Percentiles rank a stretch among this genome's conserved stretches.
These are phyloP conservation scores for Cercospora sp. DNA, from an alignment of 2,329 filamentous ascomycete species.

Conservation along the genomic window DNA sequence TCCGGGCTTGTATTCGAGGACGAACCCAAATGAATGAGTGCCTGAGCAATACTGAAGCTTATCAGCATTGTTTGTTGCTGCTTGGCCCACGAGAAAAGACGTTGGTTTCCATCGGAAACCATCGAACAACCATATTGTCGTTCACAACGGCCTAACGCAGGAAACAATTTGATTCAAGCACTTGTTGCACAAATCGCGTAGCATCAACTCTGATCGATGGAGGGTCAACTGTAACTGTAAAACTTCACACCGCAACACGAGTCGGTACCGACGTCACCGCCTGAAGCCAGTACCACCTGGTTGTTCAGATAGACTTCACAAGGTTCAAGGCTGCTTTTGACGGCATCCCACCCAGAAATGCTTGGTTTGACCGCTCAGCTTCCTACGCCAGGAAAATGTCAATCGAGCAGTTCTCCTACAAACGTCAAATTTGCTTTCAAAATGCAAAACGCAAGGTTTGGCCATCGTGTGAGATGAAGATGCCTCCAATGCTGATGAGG, in stretches of 20 bases:
- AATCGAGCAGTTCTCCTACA: constrained; percentile 7
- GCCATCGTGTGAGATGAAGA: neutral
- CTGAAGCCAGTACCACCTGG: neutral
- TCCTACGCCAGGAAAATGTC: neutral
- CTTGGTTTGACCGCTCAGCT: constrained; percentile 6
- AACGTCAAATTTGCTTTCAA: neutral
- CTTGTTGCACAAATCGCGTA: neutral
- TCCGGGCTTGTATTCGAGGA: neutral
- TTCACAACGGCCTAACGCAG: neutral
- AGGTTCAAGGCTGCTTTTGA: constrained; percentile 1
- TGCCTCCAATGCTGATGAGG: neutral
- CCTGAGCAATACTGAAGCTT: neutral
- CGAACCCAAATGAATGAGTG: neutral
- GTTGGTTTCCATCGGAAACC: constrained; percentile 1
- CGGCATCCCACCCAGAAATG: neutral
- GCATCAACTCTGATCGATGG: neutral
- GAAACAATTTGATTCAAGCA: neutral
- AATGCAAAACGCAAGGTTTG: neutral
- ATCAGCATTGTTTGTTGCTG: neutral
- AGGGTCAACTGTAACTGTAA: neutral
- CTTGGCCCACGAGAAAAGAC: neutral
- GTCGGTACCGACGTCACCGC: constrained; percentile 4
- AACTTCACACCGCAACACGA: neutral
- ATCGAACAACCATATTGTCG: neutral
- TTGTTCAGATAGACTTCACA: constrained; percentile 7